These are phyloP conservation scores for Trametes cinnabarina DNA, from an alignment of 768 basidiomycete genomes.

Conservation along the genomic window DNA sequence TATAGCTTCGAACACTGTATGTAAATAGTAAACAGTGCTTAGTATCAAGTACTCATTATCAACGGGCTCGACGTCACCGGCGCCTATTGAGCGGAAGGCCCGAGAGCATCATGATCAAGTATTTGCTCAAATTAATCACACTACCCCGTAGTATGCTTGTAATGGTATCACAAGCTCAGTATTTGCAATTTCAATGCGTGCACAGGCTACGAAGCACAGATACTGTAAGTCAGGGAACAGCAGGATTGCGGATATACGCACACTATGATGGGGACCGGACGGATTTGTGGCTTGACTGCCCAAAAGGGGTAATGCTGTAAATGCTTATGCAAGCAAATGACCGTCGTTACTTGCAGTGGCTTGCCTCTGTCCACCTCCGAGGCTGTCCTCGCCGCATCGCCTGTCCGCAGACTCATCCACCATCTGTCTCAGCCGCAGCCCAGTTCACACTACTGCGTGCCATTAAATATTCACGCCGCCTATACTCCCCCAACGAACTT, in stretches of 20 bases:
- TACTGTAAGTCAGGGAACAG: background rate
- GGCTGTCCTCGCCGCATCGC: slow-evolving; percentile 18
- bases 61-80: too few relatives aligned
- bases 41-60: too few relatives aligned
- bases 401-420: slow-evolving; percentile 4
- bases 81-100: too few relatives aligned
- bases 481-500: slow-evolving; percentile 5
- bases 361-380: background rate
- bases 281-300: background rate
- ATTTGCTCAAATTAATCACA: too few relatives aligned
- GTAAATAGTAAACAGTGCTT: too few relatives aligned
- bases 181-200: too few relatives aligned
- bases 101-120: too few relatives aligned
- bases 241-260: background rate
- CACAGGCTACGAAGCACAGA: too few relatives aligned
- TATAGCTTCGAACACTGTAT: too few relatives aligned
- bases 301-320: background rate
- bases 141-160: too few relatives aligned
- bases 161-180: too few relatives aligned
- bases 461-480: background rate
- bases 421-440: background rate
- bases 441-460: background rate
- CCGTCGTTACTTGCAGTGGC: background rate
- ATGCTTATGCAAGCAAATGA: slow-evolving; percentile 13
- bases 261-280: too few relatives aligned